Evolutionary conservation across 305 asterid genomes (phyloP).

Genomic region (Solanum hybrid): DNA sequence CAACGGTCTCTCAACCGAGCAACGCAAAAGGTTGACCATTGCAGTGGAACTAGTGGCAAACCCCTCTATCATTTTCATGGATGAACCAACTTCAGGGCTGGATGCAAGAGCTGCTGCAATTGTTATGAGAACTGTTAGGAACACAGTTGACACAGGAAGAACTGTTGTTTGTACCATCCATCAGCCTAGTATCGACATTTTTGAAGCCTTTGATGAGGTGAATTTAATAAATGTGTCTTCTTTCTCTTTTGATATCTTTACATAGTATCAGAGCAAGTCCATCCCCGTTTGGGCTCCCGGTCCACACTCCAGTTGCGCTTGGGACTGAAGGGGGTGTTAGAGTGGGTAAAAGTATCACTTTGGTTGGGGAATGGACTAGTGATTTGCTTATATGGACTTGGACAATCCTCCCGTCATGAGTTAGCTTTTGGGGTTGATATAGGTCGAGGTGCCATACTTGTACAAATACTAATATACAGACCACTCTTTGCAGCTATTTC

Average conservation of each 20-base stretch:
- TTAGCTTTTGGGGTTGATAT: no score
- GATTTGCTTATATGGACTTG: no score
- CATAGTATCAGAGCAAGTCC: no score
- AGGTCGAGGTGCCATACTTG: no score
- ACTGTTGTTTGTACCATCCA: constrained; percentile 28
- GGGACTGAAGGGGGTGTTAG: no score
- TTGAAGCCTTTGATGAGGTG: constrained; percentile 29
- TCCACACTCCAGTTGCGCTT: no score
- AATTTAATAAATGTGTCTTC: not conserved
- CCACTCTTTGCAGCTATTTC: constrained; percentile 30
- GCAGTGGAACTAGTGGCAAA: constrained; percentile 63
- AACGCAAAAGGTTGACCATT: constrained; percentile 50
- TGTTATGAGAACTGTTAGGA: constrained; percentile 25
- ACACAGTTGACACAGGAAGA: constrained; percentile 26
- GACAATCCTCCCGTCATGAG: no score
- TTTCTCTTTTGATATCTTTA: not conserved
- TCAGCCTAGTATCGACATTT: constrained; percentile 27
- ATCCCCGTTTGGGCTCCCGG: no score
- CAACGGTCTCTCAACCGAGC: constrained; percentile 47
- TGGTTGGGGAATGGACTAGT: no score
- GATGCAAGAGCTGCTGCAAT: constrained; percentile 56
- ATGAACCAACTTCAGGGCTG: constrained; percentile 52
- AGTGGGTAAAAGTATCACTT: no score
- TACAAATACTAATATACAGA: not conserved
- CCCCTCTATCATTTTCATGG: constrained; percentile 16